phyloP scores from a whole-genome alignment of 106 monocot genomes.

The Acanthochlamys bracteata region DNA sequence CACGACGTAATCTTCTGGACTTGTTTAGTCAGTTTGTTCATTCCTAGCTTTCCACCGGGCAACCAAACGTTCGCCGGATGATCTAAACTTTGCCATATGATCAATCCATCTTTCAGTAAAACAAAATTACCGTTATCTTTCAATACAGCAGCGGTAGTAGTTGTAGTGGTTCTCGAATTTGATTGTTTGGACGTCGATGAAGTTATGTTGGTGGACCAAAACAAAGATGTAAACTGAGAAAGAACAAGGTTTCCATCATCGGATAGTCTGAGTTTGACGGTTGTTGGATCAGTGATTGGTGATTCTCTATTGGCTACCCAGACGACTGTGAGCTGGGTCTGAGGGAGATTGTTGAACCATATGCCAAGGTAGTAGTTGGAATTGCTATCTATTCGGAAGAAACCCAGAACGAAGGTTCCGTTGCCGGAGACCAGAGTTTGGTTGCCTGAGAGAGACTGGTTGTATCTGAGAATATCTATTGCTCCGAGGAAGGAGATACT shows the following conservation, averaged over 20 bases:
- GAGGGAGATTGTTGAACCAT: constrained; percentile 47
- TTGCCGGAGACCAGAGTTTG: constrained; percentile 13
- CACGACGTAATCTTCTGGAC: constrained; percentile 36
- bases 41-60: constrained; percentile 17
- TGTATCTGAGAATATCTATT: too few species aligned
- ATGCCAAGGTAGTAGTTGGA: constrained; percentile 27
- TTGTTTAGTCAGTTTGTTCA: constrained; percentile 21
- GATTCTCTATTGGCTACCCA: constrained; percentile 42
- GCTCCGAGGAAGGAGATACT: too few species aligned
- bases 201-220: constrained; percentile 3
- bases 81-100: constrained; percentile 39
- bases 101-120: constrained; percentile 9
- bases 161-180: neutral
- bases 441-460: constrained; percentile 9
- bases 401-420: constrained; percentile 19
- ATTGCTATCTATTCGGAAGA: constrained; percentile 22
- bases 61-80: constrained; percentile 47
- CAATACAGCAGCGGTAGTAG: constrained; percentile 18
- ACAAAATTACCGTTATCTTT: constrained; percentile 41
- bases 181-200: constrained; percentile 31
- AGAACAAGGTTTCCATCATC: constrained; percentile 29
- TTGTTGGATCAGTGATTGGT: constrained; percentile 15
- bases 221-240: too few species aligned
- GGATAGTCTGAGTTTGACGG: constrained; percentile 24
- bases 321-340: constrained; percentile 17